Percentiles rank a stretch among this genome's conserved stretches.
These are phyloP conservation scores for Fallopia convolvulus DNA, from an alignment of 148 eudicot genomes.

Conservation along the genomic window DNA sequence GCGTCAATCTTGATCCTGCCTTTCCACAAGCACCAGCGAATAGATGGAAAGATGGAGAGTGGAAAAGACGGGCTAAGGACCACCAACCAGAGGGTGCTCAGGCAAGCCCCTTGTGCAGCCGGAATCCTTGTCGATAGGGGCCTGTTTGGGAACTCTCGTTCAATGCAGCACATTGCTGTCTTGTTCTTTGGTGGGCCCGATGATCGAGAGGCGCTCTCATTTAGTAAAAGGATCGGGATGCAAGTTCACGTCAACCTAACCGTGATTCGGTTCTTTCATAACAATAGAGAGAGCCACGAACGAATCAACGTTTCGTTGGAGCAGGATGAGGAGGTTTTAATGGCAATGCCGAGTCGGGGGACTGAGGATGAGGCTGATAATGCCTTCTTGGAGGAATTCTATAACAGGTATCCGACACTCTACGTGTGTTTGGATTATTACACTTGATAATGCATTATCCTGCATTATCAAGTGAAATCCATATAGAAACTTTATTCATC, in stretches of 20 bases:
- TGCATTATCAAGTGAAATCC: no score
- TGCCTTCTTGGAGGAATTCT: slow-evolving; percentile 56
- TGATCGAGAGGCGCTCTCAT: slow-evolving; percentile 86
- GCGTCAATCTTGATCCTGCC: slow-evolving; percentile 69
- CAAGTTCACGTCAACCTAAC: slow-evolving; percentile 63
- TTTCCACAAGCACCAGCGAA: slow-evolving; percentile 86
- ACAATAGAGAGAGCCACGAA: slow-evolving; percentile 24
- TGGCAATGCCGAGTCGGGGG: slow-evolving; percentile 58
- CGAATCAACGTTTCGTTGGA: slow-evolving; percentile 45
- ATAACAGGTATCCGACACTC: slow-evolving; percentile 41
- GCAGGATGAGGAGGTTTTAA: slow-evolving; percentile 51
- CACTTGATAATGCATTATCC: no score
- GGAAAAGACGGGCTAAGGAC: slow-evolving; percentile 72
- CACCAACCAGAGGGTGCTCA: slow-evolving; percentile 74
- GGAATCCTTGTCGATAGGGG: slow-evolving; percentile 79
- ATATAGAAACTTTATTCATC: neutral
- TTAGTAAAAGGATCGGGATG: slow-evolving; percentile 61
- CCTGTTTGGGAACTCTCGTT: slow-evolving; percentile 29
- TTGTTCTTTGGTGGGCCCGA: slow-evolving; percentile 92
- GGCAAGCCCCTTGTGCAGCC: slow-evolving; percentile 72
- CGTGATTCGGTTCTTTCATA: slow-evolving; percentile 52
- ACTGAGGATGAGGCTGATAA: slow-evolving; percentile 62
- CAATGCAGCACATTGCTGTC: slow-evolving; percentile 61
- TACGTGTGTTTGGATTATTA: neutral
- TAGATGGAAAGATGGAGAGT: slow-evolving; percentile 82